phyloP scores from a whole-genome alignment of 805 yeast genomes.

The Saturnispora zaruensis region DNA sequence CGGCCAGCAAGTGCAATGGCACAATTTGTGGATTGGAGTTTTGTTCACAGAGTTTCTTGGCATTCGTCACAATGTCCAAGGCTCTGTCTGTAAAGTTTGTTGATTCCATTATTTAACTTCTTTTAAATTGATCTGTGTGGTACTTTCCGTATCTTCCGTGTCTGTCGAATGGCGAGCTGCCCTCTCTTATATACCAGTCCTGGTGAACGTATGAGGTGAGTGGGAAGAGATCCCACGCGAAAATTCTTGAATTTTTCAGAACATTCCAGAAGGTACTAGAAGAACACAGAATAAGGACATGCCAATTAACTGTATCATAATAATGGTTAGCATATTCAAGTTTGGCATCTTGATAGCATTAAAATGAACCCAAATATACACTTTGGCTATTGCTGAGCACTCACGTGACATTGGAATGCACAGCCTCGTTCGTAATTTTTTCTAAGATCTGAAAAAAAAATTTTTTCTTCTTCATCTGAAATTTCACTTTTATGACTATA shows the following conservation, averaged over 20 bases:
- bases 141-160: background rate
- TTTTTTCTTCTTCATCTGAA: background rate
- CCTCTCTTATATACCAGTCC: background rate
- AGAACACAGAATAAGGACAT: too few relatives aligned
- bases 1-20: conserved; percentile 89
- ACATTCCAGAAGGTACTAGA: background rate
- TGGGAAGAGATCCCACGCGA: background rate
- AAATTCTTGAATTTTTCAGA: conserved; percentile 1
- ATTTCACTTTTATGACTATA: background rate
- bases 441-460: background rate
- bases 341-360: background rate
- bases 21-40: conserved; percentile 73
- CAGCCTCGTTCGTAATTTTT: background rate
- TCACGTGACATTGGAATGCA: background rate
- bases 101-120: conserved; percentile 39
- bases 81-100: conserved; percentile 93
- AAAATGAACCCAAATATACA: background rate
- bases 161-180: background rate
- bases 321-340: too few relatives aligned
- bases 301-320: background rate
- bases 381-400: background rate
- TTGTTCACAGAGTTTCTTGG: conserved; percentile 75
- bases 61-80: conserved; percentile 65
- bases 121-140: background rate
- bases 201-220: background rate